Percentiles rank a stretch among this genome's conserved stretches.
Evolutionary conservation across 2,329 filamentous ascomycete genomes (phyloP).

Genomic region (Zalaria obscura): DNA sequence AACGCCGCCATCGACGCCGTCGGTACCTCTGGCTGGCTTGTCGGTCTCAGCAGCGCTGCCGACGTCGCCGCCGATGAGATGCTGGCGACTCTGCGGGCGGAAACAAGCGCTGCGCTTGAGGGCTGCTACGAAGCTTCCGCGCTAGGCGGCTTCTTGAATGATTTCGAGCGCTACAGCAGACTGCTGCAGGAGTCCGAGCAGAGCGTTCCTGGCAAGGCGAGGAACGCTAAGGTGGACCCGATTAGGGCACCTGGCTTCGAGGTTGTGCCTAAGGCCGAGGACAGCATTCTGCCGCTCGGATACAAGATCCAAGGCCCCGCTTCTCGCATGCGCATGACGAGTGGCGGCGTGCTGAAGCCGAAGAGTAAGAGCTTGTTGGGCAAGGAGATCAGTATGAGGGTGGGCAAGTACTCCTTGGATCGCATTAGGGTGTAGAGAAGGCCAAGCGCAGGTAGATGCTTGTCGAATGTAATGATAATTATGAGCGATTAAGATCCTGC

Average conservation of each 20-base stretch:
- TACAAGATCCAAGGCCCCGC: slow-evolving; percentile 38
- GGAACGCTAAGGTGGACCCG: slow-evolving; percentile 17
- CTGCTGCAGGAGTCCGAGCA: slow-evolving; percentile 15
- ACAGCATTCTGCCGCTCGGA: slow-evolving; percentile 54
- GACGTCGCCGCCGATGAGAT: slow-evolving; percentile 47
- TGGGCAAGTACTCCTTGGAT: slow-evolving; percentile 73
- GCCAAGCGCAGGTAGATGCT: too few species aligned
- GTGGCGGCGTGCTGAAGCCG: slow-evolving; percentile 53
- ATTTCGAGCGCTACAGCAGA: slow-evolving; percentile 45
- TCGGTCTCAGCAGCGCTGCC: slow-evolving; percentile 38
- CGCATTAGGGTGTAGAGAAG: slow-evolving; percentile 35
- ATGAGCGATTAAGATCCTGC: too few species aligned
- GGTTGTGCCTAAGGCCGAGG: slow-evolving; percentile 26
- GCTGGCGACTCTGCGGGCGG: slow-evolving; percentile 49
- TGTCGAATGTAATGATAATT: too few species aligned
- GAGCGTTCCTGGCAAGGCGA: slow-evolving; percentile 9
- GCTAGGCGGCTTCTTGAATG: slow-evolving; percentile 49
- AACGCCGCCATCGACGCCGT: slow-evolving; percentile 63
- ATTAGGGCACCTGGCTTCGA: slow-evolving; percentile 32
- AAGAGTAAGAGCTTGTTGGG: slow-evolving; percentile 62
- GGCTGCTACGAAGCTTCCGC: slow-evolving; percentile 55
- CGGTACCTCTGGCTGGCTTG: slow-evolving; percentile 61
- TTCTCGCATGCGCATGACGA: slow-evolving; percentile 24
- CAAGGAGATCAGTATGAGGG: slow-evolving; percentile 62
- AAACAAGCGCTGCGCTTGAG: slow-evolving; percentile 57